Percentiles rank a stretch among this genome's conserved stretches.
Evolutionary conservation across 2,329 filamentous ascomycete genomes (phyloP).

Genomic region (Colletotrichum ledebouriae): DNA sequence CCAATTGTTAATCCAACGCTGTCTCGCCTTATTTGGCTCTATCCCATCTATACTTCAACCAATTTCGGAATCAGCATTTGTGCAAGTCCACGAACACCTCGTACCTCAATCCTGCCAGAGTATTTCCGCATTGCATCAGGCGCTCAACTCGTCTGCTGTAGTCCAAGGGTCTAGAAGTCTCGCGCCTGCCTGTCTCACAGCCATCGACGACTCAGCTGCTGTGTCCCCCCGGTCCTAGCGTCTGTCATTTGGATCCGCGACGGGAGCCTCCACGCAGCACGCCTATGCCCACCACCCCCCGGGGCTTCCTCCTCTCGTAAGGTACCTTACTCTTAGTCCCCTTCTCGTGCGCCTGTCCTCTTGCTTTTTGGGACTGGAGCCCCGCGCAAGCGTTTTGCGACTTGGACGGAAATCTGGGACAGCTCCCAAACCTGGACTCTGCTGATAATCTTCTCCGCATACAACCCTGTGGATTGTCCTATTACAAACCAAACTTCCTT

Average conservation of each 20-base stretch:
- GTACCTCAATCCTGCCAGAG: not conserved
- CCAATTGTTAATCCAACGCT: not conserved
- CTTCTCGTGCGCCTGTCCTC: conserved; percentile 12
- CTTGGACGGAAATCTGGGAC: conserved; percentile 20
- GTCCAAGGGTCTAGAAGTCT: conserved; percentile 3
- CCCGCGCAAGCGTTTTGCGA: conserved; percentile 14
- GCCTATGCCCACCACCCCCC: conserved; percentile 11
- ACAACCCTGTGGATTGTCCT: conserved; percentile 9
- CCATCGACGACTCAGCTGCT: conserved; percentile 33
- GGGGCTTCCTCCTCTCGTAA: not conserved
- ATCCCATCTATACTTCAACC: not conserved
- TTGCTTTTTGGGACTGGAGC: conserved; percentile 26
- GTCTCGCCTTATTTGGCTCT: conserved; percentile 4
- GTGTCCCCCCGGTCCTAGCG: conserved; percentile 36
- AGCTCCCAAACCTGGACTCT: conserved; percentile 28
- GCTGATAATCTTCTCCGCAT: conserved; percentile 22
- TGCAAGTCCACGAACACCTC: too few species aligned
- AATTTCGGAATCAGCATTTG: too few species aligned
- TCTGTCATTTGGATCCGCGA: conserved; percentile 41
- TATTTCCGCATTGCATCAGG: not conserved
- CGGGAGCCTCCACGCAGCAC: conserved; percentile 38
- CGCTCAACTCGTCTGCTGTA: not conserved
- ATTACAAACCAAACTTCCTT: conserved; percentile 4
- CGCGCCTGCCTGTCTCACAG: conserved; percentile 24
- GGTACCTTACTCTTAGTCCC: not conserved